A percentile compares a stretch with the other conserved stretches of the same genome.
These are phyloP conservation scores for Stephanodiscus minutulus DNA, from an alignment of 108 stramenopile genomes.

Conservation along the genomic window DNA sequence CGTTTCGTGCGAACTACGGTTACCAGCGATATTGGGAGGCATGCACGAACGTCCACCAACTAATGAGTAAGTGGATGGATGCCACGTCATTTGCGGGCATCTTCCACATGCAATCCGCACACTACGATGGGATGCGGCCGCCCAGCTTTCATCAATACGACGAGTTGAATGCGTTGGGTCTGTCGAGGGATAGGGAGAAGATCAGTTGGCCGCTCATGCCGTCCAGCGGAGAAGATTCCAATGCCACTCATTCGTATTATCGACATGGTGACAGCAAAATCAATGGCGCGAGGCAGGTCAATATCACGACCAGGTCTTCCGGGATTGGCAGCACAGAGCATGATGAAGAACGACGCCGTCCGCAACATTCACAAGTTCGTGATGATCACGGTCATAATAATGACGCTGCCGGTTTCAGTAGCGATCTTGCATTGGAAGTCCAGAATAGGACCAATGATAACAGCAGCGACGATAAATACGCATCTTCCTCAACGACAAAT, in stretches of 20 bases:
- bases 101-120: constrained; percentile 72
- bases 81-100: constrained; percentile 49
- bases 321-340: no score
- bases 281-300: no score
- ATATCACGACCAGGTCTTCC: no score
- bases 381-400: no score
- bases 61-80: constrained; percentile 83
- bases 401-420: no score
- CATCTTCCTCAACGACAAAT: neutral
- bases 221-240: neutral
- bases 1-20: constrained; percentile 70
- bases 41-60: constrained; percentile 40
- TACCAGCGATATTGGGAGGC: constrained; percentile 82
- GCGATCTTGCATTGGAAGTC: no score
- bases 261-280: no score
- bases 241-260: neutral
- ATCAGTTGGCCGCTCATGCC: neutral
- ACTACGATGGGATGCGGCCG: constrained; percentile 59
- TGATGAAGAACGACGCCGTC: no score
- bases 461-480: neutral
- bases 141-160: constrained; percentile 67
- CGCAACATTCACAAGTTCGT: no score
- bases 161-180: constrained; percentile 53
- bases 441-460: neutral
- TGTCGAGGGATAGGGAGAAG: constrained; percentile 71